phyloP scores from a whole-genome alignment of 2,329 filamentous ascomycete genomes.

The Phoma sp. region DNA sequence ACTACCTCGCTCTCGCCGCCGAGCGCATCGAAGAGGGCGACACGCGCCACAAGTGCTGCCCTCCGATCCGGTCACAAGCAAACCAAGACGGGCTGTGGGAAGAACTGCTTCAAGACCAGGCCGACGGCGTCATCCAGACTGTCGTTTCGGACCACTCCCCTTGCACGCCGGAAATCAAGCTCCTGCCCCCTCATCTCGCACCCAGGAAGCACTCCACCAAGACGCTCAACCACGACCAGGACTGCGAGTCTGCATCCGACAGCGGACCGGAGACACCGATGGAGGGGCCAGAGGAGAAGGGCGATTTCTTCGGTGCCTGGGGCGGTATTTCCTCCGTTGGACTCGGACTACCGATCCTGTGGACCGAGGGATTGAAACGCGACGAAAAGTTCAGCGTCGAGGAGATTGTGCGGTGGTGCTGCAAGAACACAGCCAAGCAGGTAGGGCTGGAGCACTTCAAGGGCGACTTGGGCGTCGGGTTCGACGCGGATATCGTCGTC shows the following conservation, averaged over 20 bases:
- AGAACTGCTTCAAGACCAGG: constrained; percentile 64
- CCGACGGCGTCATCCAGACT: constrained; percentile 83
- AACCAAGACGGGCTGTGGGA: constrained; percentile 90
- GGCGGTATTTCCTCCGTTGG: constrained; percentile 95
- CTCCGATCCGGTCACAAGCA: constrained; percentile 79
- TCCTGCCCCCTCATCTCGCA: constrained; percentile 75
- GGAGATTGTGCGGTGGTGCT: constrained; percentile 86
- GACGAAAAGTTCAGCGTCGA: constrained; percentile 64
- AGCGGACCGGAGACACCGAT: constrained; percentile 35
- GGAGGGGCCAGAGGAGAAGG: constrained; percentile 56
- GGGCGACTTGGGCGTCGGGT: constrained; percentile 79
- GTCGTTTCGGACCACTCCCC: constrained; percentile 96
- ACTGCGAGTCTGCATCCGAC: constrained; percentile 40
- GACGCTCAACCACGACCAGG: constrained; percentile 44
- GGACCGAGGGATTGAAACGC: constrained; percentile 74
- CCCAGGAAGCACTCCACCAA: constrained; percentile 48
- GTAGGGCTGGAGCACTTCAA: constrained; percentile 83
- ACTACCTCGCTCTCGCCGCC: constrained; percentile 85
- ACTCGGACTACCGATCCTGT: constrained; percentile 86
- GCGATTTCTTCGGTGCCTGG: constrained; percentile 96
- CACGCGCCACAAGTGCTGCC: constrained; percentile 93
- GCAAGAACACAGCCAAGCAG: constrained; percentile 83
- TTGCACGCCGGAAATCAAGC: constrained; percentile 92
- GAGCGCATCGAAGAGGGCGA: constrained; percentile 85
- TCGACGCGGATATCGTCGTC: constrained; percentile 89